Base-by-base conservation (phyloP, 2,329 filamentous ascomycete species). In the Phyllosticta citribraziliensis region DNA sequence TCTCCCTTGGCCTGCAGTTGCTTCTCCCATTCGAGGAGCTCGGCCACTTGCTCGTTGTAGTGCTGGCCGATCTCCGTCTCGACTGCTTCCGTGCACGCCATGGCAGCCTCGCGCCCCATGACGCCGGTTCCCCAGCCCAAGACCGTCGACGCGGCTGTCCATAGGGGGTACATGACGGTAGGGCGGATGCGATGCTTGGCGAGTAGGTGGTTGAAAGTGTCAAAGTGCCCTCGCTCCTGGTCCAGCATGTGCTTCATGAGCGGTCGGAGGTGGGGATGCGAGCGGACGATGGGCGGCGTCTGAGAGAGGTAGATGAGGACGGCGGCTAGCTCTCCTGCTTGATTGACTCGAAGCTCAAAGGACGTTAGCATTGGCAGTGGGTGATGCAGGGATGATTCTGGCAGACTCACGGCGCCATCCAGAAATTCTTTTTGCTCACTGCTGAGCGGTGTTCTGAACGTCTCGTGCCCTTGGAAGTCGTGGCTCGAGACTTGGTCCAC, bases 211-310 rank as follows among this genome's bases (percentile, higher is more conserved):
- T 96, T 96, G 82, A 97, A 99, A 40, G 87, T 94, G 3, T 78
- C 75, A 67, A 97, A 86, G 75, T 99, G 94, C 9, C 85, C 88
- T 12, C 84, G 91, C 79, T 99, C 94, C 74, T 99, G 94, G 69
- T 94, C 90, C 79, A 96, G 92, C 94, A 99, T 99, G 81, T 97
- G 94, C 68, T 87, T 84, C 91, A 99, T 96, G 33, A 97, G 78
- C 0, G 91, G 88, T 6, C 90, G 87, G 19, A 99, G 85, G 71
- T 96, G 89, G 0, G 94, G 93, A 72, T 97, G 87, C 4, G 87
- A 84, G 66, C 84, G 83, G 61, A 91, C 80, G 58, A 97, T 78
- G n/a, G 87, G 84, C 0, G 92, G 91, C 0, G 86, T 93, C 74
- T 99, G 94, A 1, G 90, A 87, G 1, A 85, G 86, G 78, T 97